Evolutionary conservation across 2,329 filamentous ascomycete genomes (phyloP), one percentile per base, ranked within the genome.

Genomic region (Stagonosporopsis vannaccii): DNA sequence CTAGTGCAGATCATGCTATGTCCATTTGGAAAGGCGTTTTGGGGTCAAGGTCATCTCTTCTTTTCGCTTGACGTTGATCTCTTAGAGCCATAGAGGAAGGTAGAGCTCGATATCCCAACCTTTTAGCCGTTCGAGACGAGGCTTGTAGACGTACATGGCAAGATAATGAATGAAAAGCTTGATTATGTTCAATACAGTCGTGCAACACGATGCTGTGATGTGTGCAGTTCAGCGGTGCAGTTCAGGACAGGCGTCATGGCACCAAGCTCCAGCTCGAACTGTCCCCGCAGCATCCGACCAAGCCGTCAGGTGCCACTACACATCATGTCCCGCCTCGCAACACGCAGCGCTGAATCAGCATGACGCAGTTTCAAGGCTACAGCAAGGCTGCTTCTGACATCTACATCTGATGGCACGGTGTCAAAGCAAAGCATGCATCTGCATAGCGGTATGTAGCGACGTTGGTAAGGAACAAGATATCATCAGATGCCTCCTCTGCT

Each of bases 381-480:
- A 32, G 25, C 46, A 19, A 20, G 28, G 15, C 28, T 40, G 36
- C 3, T 3, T 13, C 30, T 35, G 32, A 4, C 32, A 35, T 17
- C 6, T 17, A 6, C 7, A n/a, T 4, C 12, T 9, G 3, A 42
- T 22, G 1, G n/a, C 22, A 47, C 7, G 20, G 22, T 13, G 9
- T 32, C 30, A 32, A 33, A 40, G 15, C 30, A 50, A 26, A 42
- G 32, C 47, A 33, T 55, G 28, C 41, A 30, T 56, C 28, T 42
- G 40, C 43, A 49, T 26, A 33, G 43, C 36, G 52, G 26, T 58
- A 80, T 87, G 84, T 87, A 79, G 84, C 84, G 76, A 77, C 84
- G 83, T 87, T 80, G 84, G 85, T 87, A 87, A 87, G 84, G 85
- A 87, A 85, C 84, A 75, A 76, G 77, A 79, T 80, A 79, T 87